Percentiles rank a stretch among this genome's conserved stretches.
phyloP scores from a whole-genome alignment of 306 rosid genomes.

The Malus sylvestris region DNA sequence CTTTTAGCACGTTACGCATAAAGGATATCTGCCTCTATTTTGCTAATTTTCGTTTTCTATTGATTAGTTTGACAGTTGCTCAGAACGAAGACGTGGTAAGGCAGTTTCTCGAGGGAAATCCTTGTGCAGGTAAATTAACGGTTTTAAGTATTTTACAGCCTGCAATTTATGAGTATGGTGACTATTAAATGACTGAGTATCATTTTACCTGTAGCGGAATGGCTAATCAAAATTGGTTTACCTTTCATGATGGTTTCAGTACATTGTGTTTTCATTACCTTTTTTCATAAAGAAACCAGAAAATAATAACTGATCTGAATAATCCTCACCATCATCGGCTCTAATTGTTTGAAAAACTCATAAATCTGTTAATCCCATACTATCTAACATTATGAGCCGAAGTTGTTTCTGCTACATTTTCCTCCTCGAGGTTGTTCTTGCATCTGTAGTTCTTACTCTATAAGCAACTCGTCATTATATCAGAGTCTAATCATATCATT shows the following conservation, averaged over 20 bases:
- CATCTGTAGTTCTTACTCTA: neutral
- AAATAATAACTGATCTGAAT: too few relatives aligned
- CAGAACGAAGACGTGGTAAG: conserved; percentile 87
- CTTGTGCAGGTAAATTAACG: conserved; percentile 52
- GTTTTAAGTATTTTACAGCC: neutral
- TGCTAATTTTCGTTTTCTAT: conserved; percentile 16
- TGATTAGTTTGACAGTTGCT: conserved; percentile 63
- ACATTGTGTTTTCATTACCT: too few relatives aligned
- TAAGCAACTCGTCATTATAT: too few relatives aligned
- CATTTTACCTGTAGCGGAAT: neutral
- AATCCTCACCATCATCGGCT: too few relatives aligned
- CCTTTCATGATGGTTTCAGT: too few relatives aligned
- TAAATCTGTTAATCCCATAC: neutral
- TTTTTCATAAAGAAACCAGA: too few relatives aligned
- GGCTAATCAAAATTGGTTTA: too few relatives aligned
- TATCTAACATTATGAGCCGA: neutral
- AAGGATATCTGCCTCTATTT: neutral
- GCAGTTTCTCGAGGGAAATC: conserved; percentile 63
- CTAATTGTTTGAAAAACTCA: neutral
- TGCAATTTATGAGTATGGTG: neutral
- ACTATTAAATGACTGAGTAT: neutral
- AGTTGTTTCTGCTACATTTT: neutral
- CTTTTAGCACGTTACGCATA: neutral
- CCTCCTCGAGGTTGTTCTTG: neutral
- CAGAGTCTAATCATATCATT: too few relatives aligned